These are phyloP conservation scores for Botrytis porri DNA, from an alignment of 2,329 filamentous ascomycete species.

Conservation along the genomic window DNA sequence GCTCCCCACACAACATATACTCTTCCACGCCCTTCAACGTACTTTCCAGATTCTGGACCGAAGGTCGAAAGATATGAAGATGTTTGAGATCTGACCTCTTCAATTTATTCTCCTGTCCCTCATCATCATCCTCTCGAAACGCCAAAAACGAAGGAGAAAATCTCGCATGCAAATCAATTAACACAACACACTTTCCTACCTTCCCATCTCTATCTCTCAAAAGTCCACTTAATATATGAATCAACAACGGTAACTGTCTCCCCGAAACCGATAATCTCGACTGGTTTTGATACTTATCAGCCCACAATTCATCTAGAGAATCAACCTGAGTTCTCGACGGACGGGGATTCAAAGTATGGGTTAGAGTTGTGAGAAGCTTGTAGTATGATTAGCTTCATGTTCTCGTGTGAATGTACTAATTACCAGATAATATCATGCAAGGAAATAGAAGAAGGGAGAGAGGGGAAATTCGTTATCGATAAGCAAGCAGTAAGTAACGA, in stretches of 20 bases:
- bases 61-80: slow-evolving; percentile 34
- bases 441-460: not conserved
- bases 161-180: slow-evolving; percentile 54
- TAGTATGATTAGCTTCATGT: not conserved
- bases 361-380: slow-evolving; percentile 26
- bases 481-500: slow-evolving; percentile 17
- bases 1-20: slow-evolving; percentile 36
- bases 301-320: slow-evolving; percentile 1
- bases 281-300: not conserved
- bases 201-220: slow-evolving; percentile 36
- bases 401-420: not conserved
- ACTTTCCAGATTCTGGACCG: slow-evolving; percentile 23
- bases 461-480: slow-evolving; percentile 25
- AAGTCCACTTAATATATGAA: slow-evolving; percentile 7
- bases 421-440: too few relatives aligned
- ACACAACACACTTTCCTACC: slow-evolving; percentile 3
- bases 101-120: not conserved
- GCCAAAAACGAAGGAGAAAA: slow-evolving; percentile 48
- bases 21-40: slow-evolving; percentile 31
- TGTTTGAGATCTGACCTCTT: slow-evolving; percentile 29
- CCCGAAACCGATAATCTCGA: slow-evolving; percentile 13
- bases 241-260: slow-evolving; percentile 7
- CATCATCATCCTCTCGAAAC: not conserved
- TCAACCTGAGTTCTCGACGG: not conserved
- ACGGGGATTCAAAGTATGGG: not conserved